A percentile compares a stretch with the other conserved stretches of the same genome.
Conservation (phyloP, 306 rosid species). For the Sicyos edulis region DNA sequence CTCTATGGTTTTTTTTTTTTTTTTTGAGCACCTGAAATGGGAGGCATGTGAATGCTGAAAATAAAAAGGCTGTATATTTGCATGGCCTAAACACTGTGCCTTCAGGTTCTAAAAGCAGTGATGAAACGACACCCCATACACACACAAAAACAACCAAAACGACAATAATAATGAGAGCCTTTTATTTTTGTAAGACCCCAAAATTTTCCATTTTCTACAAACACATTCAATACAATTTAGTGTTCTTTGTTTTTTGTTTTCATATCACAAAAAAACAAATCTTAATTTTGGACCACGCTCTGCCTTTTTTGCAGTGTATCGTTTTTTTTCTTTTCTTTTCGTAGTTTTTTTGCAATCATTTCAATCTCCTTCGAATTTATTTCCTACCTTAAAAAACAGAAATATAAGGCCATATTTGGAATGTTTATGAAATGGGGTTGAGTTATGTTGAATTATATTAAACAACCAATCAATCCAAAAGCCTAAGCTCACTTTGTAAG, state of each 20-base stretch:
- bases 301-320: background rate
- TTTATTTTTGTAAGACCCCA: background rate
- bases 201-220: background rate
- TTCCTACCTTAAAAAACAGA: no score
- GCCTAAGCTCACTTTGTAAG: no score
- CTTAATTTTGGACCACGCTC: background rate
- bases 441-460: no score
- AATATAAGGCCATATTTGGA: no score
- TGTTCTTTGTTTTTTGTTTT: background rate
- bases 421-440: no score
- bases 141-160: background rate
- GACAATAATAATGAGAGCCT: background rate
- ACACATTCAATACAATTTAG: background rate
- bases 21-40: background rate
- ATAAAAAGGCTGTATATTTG: background rate
- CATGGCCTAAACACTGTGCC: background rate
- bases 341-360: background rate
- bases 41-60: background rate
- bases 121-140: background rate
- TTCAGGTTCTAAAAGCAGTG: no score
- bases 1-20: no score
- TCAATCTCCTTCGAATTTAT: background rate
- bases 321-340: background rate
- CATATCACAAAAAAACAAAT: background rate
- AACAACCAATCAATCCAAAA: no score